phyloP scores from a whole-genome alignment of 2,329 filamentous ascomycete genomes.

The Sporothrix pseudoabietina region DNA sequence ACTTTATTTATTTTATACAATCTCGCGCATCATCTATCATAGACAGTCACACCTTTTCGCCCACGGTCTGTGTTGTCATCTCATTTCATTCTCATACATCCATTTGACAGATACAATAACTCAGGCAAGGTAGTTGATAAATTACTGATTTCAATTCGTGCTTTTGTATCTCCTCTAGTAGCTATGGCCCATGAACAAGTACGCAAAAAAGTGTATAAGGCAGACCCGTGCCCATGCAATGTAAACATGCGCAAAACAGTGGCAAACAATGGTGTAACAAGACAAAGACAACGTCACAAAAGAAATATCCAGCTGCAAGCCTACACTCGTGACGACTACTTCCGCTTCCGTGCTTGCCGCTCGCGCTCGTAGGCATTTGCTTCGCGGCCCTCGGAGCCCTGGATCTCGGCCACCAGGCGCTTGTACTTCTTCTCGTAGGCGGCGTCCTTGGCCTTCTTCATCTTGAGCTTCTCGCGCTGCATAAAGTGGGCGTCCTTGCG shows the following conservation, averaged over 20 bases:
- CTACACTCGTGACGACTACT: slow-evolving; percentile 36
- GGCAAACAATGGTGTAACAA: background rate
- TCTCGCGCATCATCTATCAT: too few relatives aligned
- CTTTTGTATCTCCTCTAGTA: background rate
- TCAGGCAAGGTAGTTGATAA: too few relatives aligned
- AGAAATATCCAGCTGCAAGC: slow-evolving; percentile 2
- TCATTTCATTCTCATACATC: too few relatives aligned
- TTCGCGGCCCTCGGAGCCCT: slow-evolving; percentile 86
- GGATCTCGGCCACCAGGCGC: slow-evolving; percentile 89
- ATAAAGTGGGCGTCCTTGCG: slow-evolving; percentile 95
- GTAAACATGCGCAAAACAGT: background rate
- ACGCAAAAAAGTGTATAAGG: slow-evolving; percentile 3
- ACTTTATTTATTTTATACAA: too few relatives aligned
- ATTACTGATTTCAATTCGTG: background rate
- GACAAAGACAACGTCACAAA: background rate
- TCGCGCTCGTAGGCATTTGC: slow-evolving; percentile 87
- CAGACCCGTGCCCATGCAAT: slow-evolving; percentile 14
- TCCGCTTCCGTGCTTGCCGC: slow-evolving; percentile 72
- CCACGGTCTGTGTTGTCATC: too few relatives aligned
- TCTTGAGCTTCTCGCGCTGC: slow-evolving; percentile 80
- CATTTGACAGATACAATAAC: too few relatives aligned
- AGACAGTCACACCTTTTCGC: too few relatives aligned
- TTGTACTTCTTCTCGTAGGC: slow-evolving; percentile 97
- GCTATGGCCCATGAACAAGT: background rate
- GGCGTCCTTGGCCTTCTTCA: slow-evolving; percentile 91